Evolutionary conservation across 2,329 filamentous ascomycete genomes (phyloP), one percentile per base, ranked within the genome.

Genomic region (Fusarium verticillioides): DNA sequence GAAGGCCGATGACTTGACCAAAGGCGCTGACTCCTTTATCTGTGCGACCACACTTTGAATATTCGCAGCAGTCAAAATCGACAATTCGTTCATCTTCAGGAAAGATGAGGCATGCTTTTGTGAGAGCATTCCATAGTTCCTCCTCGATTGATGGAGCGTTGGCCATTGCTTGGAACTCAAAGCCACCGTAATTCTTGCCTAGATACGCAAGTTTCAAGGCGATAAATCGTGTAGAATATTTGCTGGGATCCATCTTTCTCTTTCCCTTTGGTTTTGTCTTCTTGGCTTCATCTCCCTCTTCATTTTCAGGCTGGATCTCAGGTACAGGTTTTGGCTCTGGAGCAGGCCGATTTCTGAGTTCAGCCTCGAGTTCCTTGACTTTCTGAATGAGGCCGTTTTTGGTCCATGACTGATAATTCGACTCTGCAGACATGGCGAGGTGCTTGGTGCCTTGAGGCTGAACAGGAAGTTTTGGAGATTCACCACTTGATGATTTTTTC

Each of bases 1-100:
- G 86, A 44, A 99, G 84, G 2, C 91, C 93, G 78, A 99, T 91
- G 64, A 99, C 96, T 84, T 99, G 96, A 0, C 96, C 96, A 84
- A 99, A 99, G 7, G 96, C 95, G 82, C 95, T 98, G 40, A 99
- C 96, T 18, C 96, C 96, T 60, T 91, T 88, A 81, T 99, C 96
- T 23, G 96, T 99, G 71, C 96, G 88, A 4, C 96, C 96, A 79
- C 96, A 98, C 82, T 99, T 99, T 40, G 93, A 95, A 82, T 98
- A 99, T 69, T 97, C 93, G 81, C 91, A 95, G 12, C 92, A 91
- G 39, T 93, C 90, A 88, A 94, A 97, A 81, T 94, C 92, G 32
- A 98, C 86, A 60, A 88, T 83, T 15, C 89, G 86, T 23, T 86
- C 86, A 75, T 87, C 86, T 66, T 88, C 84, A 21, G 94, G 93